Evolutionary conservation across 2,329 filamentous ascomycete species (phyloP).

Genomic region (Colletotrichum gloeosporioides): DNA sequence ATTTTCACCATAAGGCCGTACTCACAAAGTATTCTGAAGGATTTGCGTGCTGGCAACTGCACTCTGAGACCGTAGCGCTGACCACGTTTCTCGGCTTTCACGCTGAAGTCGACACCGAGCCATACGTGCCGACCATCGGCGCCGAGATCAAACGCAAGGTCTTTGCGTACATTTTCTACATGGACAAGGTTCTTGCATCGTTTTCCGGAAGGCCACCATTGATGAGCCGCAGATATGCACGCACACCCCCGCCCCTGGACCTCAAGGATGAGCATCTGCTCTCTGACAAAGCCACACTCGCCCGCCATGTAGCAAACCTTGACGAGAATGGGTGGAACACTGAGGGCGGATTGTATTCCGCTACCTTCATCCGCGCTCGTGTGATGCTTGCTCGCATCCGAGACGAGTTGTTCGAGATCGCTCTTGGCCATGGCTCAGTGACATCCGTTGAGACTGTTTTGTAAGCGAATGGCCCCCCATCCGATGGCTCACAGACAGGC

Average conservation of each 20-base stretch:
- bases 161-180: constrained; percentile 35
- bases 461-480: neutral
- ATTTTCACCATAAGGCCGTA: neutral
- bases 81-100: constrained; percentile 30
- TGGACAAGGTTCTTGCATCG: constrained; percentile 42
- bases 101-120: constrained; percentile 8
- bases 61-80: constrained; percentile 35
- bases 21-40: neutral
- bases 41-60: constrained; percentile 23
- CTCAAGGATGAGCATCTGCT: constrained; percentile 40
- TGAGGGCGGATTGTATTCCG: constrained; percentile 30
- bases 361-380: constrained; percentile 33
- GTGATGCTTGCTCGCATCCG: constrained; percentile 26
- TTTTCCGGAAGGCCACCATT: constrained; percentile 48
- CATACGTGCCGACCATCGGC: constrained; percentile 30
- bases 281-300: constrained; percentile 30
- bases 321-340: constrained; percentile 44
- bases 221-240: constrained; percentile 38
- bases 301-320: constrained; percentile 29
- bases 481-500: neutral
- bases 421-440: constrained; percentile 24
- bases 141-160: constrained; percentile 32
- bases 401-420: constrained; percentile 34
- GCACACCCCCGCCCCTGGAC: constrained; percentile 45
- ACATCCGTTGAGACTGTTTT: constrained; percentile 47